Evolutionary conservation across 495 filamentous ascomycete genomes (phyloP), one percentile per base, ranked within the genome.

Genomic region (Hyaloscypha bicolor): DNA sequence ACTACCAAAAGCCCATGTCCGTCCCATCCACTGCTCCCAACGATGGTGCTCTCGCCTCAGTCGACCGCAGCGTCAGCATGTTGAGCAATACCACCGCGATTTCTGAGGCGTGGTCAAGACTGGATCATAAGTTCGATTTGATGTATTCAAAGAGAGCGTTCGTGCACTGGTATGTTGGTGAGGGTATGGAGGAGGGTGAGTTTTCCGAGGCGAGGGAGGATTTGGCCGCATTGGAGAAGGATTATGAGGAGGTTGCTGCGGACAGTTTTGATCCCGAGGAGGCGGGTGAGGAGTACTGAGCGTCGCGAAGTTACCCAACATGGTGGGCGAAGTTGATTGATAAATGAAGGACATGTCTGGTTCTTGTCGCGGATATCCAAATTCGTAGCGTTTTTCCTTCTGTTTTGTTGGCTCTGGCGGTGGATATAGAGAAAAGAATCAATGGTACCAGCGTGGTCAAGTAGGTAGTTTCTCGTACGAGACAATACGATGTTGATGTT

Each of bases 121-220:
- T 97, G 33, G 91, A 94, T 78, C 88, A 92, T 83, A 97, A 97
- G 80, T 97, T 97, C 80, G 93, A 97, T 73, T 91, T 97, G 70
- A 97, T 97, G 93, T 96, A 97, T 83, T 91, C 87, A 81, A 96
- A 96, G 87, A 91, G 93, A 73, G 93, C 93, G 52, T 96, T 96
- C 75, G 93, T 96, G 19, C 93, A 96, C 79, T 96, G 93, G 93
- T 96, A 96, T 74, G 93, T 96, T 55, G 93, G 93, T 73, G 93
- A 96, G 80, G 93, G 93, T 80, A 96, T 96, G 93, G 93, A 96
- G 83, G 93, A 96, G 77, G 93, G 93, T 70, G 93, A 96, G 80
- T 96, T 96, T 81, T 90, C 87, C 64, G 93, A 96, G 82, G 93
- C 93, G 56, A 87, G 93, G 62, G 93, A 96, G 83, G 93, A 96